Evolutionary conservation across 352 stramenopile genomes (phyloP).

Genomic region (Phytophthora syringae): DNA sequence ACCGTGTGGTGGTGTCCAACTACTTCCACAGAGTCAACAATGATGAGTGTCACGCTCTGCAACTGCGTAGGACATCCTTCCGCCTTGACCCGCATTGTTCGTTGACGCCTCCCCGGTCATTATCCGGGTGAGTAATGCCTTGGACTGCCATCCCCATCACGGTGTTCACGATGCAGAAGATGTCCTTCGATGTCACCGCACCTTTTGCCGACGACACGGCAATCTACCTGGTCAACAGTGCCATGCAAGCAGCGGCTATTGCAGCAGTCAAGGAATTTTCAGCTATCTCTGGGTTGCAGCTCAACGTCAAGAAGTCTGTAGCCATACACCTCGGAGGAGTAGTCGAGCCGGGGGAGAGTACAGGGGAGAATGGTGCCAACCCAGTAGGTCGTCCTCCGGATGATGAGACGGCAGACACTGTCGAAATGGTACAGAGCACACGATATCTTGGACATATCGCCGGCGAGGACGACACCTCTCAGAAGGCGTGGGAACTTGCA

Average conservation of each 20-base stretch:
- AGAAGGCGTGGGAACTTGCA: background rate
- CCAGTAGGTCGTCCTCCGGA: too few relatives aligned
- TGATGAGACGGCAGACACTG: too few relatives aligned
- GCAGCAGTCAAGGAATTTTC: background rate
- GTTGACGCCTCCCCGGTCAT: too few relatives aligned
- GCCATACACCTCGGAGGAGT: background rate
- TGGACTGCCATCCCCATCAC: too few relatives aligned
- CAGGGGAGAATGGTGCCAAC: background rate
- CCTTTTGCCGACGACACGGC: constrained; percentile 17
- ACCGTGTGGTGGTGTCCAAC: too few relatives aligned
- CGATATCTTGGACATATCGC: constrained; percentile 3
- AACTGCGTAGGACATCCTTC: too few relatives aligned
- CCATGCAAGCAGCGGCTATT: background rate
- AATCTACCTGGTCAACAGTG: background rate
- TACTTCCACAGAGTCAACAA: too few relatives aligned
- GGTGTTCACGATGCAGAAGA: too few relatives aligned
- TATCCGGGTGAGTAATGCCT: too few relatives aligned
- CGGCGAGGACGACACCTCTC: background rate
- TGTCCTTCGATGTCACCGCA: too few relatives aligned
- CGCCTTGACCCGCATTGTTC: too few relatives aligned
- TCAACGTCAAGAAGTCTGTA: constrained; percentile 5
- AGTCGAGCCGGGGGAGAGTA: background rate
- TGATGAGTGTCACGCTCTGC: too few relatives aligned
- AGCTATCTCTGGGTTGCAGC: background rate
- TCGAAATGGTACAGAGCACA: background rate